Evolutionary conservation across 83 land plant species (phyloP), one percentile per base, ranked within the genome.

Genomic region (Isoetes engelmannii): DNA sequence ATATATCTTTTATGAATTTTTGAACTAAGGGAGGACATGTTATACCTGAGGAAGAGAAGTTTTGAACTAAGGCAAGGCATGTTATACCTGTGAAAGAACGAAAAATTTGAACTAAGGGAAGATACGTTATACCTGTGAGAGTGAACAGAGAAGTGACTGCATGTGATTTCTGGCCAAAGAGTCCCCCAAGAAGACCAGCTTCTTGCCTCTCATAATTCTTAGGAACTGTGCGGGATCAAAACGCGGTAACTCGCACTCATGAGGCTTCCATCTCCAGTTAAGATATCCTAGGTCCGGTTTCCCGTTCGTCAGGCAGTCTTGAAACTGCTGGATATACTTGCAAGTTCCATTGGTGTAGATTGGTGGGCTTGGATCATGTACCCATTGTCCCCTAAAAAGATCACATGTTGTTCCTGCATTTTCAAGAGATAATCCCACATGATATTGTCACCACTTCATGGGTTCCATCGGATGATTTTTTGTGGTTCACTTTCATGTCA

Each of bases 71-170:
- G n/a, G n/a, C n/a, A n/a, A n/a, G n/a, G n/a, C n/a, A n/a, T n/a
- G n/a, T n/a, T n/a, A n/a, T n/a, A n/a, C n/a, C n/a, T n/a, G n/a
- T n/a, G n/a, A n/a, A n/a, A n/a, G n/a, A n/a, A n/a, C n/a, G n/a
- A n/a, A n/a, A n/a, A n/a, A n/a, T n/a, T n/a, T n/a, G n/a, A n/a
- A n/a, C n/a, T n/a, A n/a, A n/a, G n/a, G n/a, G n/a, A n/a, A n/a
- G n/a, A n/a, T n/a, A n/a, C n/a, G n/a, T n/a, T n/a, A 5, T n/a
- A 85, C 98, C 92, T 93, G 98, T 85, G 86, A 84, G 5, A 94
- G 70, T 46, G 85, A 60, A 75, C 99, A 94, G 65, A 94, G 28
- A 67, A 94, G 68, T 12, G 99, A 88, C 57, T 94, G 94, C 85
- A 88, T 86, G 61, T 94, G 99, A 69, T 94, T 94, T 7, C 99